Evolutionary conservation across 2,329 filamentous ascomycete genomes (phyloP).

Genomic region (Fusarium guadeloupense): DNA sequence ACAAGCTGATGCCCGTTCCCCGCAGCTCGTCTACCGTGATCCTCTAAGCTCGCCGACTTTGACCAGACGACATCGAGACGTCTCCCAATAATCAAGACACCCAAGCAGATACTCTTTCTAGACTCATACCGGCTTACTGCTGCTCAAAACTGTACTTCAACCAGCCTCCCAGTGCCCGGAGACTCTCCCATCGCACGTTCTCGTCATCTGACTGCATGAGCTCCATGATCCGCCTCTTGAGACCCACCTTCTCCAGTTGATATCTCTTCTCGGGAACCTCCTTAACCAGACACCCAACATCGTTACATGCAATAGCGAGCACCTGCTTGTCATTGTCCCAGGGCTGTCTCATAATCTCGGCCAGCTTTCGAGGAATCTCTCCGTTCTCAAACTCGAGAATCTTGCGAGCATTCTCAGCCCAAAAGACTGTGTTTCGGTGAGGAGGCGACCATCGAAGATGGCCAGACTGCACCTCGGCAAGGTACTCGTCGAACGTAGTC

Average conservation of each 20-base stretch:
- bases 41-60: conserved; percentile 32
- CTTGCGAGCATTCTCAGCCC: conserved; percentile 88
- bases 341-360: conserved; percentile 79
- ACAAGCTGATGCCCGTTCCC: conserved; percentile 42
- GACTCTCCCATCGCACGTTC: conserved; percentile 89
- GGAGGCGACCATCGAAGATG: conserved; percentile 94
- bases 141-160: conserved; percentile 71
- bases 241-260: conserved; percentile 81
- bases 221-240: conserved; percentile 91
- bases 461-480: conserved; percentile 84
- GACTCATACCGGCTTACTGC: conserved; percentile 30
- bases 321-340: conserved; percentile 88
- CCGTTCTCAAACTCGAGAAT: conserved; percentile 87
- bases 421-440: conserved; percentile 86
- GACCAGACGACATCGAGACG: conserved; percentile 34
- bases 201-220: conserved; percentile 92
- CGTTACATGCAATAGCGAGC: conserved; percentile 91
- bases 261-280: conserved; percentile 86
- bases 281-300: conserved; percentile 87
- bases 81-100: conserved; percentile 37
- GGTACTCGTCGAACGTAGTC: conserved; percentile 87
- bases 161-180: conserved; percentile 79
- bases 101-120: conserved; percentile 23
- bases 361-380: conserved; percentile 79
- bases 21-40: conserved; percentile 41